phyloP scores from a whole-genome alignment of 805 yeast species.

The Hanseniaspora clermontiae region DNA sequence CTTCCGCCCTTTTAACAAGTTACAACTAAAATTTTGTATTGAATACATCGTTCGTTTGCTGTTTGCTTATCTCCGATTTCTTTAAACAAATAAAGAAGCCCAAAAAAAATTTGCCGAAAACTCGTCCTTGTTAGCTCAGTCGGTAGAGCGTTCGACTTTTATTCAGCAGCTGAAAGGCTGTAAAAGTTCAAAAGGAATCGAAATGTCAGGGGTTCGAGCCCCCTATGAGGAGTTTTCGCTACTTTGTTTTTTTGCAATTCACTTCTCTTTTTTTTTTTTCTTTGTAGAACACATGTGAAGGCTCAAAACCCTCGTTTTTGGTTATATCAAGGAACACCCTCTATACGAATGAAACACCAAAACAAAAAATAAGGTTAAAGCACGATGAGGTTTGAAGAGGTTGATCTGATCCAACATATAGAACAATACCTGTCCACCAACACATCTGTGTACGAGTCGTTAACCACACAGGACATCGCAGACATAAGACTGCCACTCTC shows the following conservation, averaged over 20 bases:
- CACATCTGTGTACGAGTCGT: neutral
- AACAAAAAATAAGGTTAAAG: neutral
- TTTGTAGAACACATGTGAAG: too few species aligned
- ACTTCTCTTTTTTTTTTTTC: neutral
- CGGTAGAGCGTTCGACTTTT: conserved; percentile 63
- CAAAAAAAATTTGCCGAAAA: conserved; percentile 18
- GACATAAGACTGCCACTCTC: neutral
- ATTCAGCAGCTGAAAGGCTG: conserved; percentile 25
- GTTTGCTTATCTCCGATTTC: neutral
- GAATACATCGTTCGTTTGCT: too few species aligned
- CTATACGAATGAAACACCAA: neutral
- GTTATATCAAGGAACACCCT: neutral
- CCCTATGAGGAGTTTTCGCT: conserved; percentile 36
- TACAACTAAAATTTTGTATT: too few species aligned
- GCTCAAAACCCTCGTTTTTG: neutral
- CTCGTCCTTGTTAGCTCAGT: conserved; percentile 49
- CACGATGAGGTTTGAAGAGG: neutral
- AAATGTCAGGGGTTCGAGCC: conserved; percentile 43
- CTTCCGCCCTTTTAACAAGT: too few species aligned
- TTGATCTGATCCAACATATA: neutral
- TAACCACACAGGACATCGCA: neutral
- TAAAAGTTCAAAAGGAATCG: conserved; percentile 23
- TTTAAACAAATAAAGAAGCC: neutral
- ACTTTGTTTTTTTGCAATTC: conserved; percentile 18
- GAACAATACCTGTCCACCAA: neutral